Evolutionary conservation across 352 stramenopile species (phyloP), one percentile per base, ranked within the genome.

Genomic region (Phytophthora agathidicida): DNA sequence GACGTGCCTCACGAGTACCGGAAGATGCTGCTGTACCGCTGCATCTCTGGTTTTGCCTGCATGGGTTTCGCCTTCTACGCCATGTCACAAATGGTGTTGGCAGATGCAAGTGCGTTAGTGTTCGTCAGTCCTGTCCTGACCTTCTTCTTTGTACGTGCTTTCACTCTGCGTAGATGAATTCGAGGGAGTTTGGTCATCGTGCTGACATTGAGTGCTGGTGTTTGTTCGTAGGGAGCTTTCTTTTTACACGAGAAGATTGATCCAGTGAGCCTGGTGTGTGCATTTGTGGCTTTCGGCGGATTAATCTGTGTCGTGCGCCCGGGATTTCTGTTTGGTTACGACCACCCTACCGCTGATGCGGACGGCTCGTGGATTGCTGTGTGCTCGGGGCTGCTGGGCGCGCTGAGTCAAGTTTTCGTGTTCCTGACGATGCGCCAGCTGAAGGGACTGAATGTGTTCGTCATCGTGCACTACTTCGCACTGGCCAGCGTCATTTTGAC

Each of bases 31-130:
- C 37, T 82, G 22, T 77, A 72, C 20, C 83, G 83, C 24, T 86
- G 76, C 42, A 46, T 89, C 23, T 56, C 64, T 3, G 83, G 80
- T 17, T 93, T 88, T 45, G 50, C 53, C 17, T 86, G 78, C 23
- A 89, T 90, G 53, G 60, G 70, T n/a, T 85, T 89, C 41, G 70
- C 65, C 27, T 93, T 93, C 55, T 89, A 88, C 48, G 77, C 83
- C 0, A 71, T 91, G 33, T 87, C 80, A 5, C 77, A 91, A 31
- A 88, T 93, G 77, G 80, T 89, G 26, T 59, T 93, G 7, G 83
- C 83, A 7, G 83, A 93, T 35, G 83, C 83, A 2, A 91, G 78
- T 30, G 60, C 71, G 7, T 49, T 93, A 17, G 53, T 89, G 8
- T 83, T 91, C 36, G 80, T 67, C 0, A 86, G 39, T 27, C 61